Evolutionary conservation across 192 early-diverging fungal species (phyloP), one percentile per base, ranked within the genome.

Genomic region (Coemansia sp.): DNA sequence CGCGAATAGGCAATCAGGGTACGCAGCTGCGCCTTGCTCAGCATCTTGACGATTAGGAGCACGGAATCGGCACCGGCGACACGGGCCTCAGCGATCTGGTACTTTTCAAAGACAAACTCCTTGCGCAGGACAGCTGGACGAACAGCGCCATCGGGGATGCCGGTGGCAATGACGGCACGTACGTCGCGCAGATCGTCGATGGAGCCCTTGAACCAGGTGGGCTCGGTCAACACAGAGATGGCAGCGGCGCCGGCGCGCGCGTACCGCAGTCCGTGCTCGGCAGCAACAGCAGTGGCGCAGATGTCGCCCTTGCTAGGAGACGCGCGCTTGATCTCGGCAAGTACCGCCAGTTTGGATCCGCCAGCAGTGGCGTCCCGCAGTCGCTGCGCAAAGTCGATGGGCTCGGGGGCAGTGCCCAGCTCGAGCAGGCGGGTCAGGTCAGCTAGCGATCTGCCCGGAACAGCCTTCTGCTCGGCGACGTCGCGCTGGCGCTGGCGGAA

Each of bases 311-410:
- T 98, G 75, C 87, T 89, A 3, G 98, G 98, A 19, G 92, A 94
- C 0, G 98, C 98, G 37, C 98, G 89, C 81, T 99, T 99, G 72
- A 99, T 88, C 77, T 99, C 98, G n/a, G 94, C 96, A 78, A 96
- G 82, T 48, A 99, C 84, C 2, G 98, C 94, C 72, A 79, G 67
- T 22, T 64, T 65, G 14, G 1, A 2, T 34, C 58, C 60, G 2
- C 38, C 42, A 11, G 9, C 37, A 0, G 56, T 15, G 25, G 70
- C 59, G 2, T 57, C 48, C 11, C 61, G 67, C 30, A 99, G 65
- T 29, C 93, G 87, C 19, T 79, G 76, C 17, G 81, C 81, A 65
- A 99, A 94, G 67, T 94, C 88, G 56, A 96, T 87, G 54, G 83
- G 81, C 34, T 83, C 73, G 7, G 94, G 93, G 0, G 94, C 91